A percentile compares a stretch with the other conserved stretches of the same genome.
phyloP scores from a whole-genome alignment of 1,284 basidiomycete genomes.

The Cutaneotrichosporon cutaneum region DNA sequence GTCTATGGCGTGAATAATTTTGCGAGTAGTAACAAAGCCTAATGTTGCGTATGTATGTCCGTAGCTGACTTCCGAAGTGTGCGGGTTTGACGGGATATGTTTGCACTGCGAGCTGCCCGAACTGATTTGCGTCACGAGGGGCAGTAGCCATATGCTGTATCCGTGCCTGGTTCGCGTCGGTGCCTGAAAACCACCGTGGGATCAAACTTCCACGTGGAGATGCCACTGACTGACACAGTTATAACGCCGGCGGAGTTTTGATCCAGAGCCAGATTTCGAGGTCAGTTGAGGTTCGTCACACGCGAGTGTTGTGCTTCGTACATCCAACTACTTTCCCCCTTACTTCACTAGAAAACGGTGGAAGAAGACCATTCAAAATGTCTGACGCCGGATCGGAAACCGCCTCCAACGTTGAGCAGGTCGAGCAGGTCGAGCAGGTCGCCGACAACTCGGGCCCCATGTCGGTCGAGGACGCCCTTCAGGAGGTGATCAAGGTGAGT shows the following conservation, averaged over 20 bases:
- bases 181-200: too few relatives aligned
- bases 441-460: conserved; percentile 84
- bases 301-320: neutral
- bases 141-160: too few relatives aligned
- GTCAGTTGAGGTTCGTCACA: neutral
- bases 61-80: too few relatives aligned
- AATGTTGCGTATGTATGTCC: neutral
- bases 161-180: too few relatives aligned
- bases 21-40: neutral
- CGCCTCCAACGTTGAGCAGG: conserved; percentile 63
- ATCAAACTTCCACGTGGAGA: too few relatives aligned
- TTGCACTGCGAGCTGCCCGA: too few relatives aligned
- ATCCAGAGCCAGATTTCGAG: neutral
- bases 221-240: neutral
- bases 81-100: too few relatives aligned
- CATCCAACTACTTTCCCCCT: conserved; percentile 14
- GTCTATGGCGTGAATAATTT: neutral
- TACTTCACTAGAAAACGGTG: conserved; percentile 33
- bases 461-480: conserved; percentile 95
- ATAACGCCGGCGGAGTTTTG: neutral
- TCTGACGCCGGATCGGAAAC: conserved; percentile 94
- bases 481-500: conserved; percentile 70
- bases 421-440: conserved; percentile 62
- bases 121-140: too few relatives aligned
- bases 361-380: conserved; percentile 64